These are phyloP conservation scores for Sutorius australiensis DNA, from an alignment of 768 basidiomycete species.

Conservation along the genomic window DNA sequence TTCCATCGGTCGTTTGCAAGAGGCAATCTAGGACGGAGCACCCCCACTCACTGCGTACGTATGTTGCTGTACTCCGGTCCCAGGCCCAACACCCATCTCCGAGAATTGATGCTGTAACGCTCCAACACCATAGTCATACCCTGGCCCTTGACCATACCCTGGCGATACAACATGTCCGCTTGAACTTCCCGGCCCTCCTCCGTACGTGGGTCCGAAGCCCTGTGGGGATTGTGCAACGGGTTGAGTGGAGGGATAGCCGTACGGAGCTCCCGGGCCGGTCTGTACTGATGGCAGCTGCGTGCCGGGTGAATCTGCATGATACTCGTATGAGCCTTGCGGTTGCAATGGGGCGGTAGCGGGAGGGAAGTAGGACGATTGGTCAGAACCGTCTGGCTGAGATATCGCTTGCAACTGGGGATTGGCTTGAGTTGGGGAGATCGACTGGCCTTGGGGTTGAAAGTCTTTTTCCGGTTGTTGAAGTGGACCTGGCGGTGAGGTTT, in stretches of 20 bases:
- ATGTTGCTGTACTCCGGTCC: conserved; percentile 20
- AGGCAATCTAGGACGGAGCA: conserved; percentile 11
- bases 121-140: conserved; percentile 24
- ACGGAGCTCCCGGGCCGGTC: conserved; percentile 5
- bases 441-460: conserved; percentile 12
- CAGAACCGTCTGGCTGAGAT: conserved; percentile 11
- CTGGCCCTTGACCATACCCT: conserved; percentile 16
- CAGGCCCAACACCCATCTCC: conserved; percentile 27
- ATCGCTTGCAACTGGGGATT: conserved; percentile 14
- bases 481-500: conserved; percentile 6
- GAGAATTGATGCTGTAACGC: conserved; percentile 30
- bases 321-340: conserved; percentile 20
- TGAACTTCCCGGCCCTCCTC: conserved; percentile 21
- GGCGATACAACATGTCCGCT: conserved; percentile 18
- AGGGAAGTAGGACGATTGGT: conserved; percentile 15
- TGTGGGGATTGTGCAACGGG: conserved; percentile 17
- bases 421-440: conserved; percentile 15
- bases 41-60: conserved; percentile 19
- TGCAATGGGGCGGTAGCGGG: conserved; percentile 7
- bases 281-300: conserved; percentile 4
- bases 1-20: neutral
- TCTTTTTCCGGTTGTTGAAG: conserved; percentile 7
- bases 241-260: conserved; percentile 17
- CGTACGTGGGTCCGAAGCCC: conserved; percentile 10
- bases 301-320: conserved; percentile 14